Percentiles rank a stretch among this genome's conserved stretches.
These are phyloP conservation scores for Ogataea ganodermae DNA, from an alignment of 805 yeast genomes.

Conservation along the genomic window DNA sequence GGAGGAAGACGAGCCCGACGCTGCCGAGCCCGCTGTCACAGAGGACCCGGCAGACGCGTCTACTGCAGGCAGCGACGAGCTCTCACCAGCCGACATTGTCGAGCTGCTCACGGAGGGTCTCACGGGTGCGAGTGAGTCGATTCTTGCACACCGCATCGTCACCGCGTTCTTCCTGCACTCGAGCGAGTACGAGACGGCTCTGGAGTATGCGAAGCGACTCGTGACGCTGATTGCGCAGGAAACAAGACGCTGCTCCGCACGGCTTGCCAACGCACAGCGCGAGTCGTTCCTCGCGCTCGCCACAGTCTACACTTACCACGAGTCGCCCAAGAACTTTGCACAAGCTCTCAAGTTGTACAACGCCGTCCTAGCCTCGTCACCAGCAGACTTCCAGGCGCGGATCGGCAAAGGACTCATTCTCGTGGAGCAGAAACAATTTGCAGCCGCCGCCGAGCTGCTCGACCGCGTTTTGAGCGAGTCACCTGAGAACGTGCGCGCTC, in stretches of 20 bases:
- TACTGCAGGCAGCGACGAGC: constrained; percentile 17
- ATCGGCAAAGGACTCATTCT: constrained; percentile 82
- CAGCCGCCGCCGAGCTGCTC: constrained; percentile 56
- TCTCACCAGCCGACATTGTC: constrained; percentile 41
- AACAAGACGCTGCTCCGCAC: constrained; percentile 47
- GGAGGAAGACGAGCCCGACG: constrained; percentile 23
- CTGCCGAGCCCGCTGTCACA: constrained; percentile 16
- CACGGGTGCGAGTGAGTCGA: constrained; percentile 38
- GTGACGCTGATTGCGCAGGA: constrained; percentile 53
- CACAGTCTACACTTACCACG: constrained; percentile 75
- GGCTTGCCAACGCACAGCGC: constrained; percentile 52
- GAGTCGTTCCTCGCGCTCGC: constrained; percentile 70
- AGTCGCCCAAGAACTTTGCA: constrained; percentile 85
- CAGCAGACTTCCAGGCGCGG: constrained; percentile 53
- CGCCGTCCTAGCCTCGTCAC: constrained; percentile 47
- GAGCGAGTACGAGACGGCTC: constrained; percentile 64
- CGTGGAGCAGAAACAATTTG: constrained; percentile 61
- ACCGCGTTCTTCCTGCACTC: constrained; percentile 59
- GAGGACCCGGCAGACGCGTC: constrained; percentile 19
- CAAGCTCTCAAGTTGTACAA: constrained; percentile 75
- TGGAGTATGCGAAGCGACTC: constrained; percentile 61
- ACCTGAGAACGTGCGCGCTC: constrained; percentile 60
- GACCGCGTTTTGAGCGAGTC: constrained; percentile 46
- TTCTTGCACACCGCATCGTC: constrained; percentile 67
- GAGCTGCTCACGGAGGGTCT: constrained; percentile 43